These are phyloP conservation scores for Boletellus deceptivus DNA, from an alignment of 1,284 basidiomycete genomes.

Conservation along the genomic window DNA sequence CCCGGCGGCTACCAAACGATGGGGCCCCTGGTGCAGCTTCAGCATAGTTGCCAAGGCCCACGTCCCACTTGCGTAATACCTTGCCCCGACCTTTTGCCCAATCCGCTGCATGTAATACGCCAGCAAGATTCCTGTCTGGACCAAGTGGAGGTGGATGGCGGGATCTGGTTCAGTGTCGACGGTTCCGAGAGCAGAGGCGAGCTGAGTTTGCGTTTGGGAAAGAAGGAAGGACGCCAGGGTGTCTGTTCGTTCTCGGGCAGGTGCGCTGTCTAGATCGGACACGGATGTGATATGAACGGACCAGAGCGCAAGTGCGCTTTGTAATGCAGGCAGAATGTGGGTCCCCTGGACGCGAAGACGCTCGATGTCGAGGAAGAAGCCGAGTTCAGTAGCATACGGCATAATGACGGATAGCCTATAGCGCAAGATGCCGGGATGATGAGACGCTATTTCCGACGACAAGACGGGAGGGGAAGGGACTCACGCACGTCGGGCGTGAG, in stretches of 20 bases:
- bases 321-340: conserved; percentile 33
- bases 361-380: conserved; percentile 33
- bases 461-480: background rate
- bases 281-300: conserved; percentile 32
- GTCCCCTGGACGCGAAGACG: conserved; percentile 28
- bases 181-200: conserved; percentile 19
- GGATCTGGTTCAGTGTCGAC: conserved; percentile 20
- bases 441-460: background rate
- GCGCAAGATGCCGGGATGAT: background rate
- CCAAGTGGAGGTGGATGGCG: conserved; percentile 39
- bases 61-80: conserved; percentile 42
- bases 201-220: conserved; percentile 30
- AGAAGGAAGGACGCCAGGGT: conserved; percentile 28
- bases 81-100: conserved; percentile 43
- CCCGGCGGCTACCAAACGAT: background rate
- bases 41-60: conserved; percentile 37
- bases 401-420: conserved; percentile 20
- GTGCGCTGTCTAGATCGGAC: conserved; percentile 18
- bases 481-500: conserved; percentile 13
- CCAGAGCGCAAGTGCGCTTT: conserved; percentile 38
- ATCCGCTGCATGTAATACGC: conserved; percentile 42
- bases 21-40: conserved; percentile 33
- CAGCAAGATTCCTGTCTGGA: conserved; percentile 48
- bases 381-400: conserved; percentile 27
- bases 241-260: background rate